These are phyloP conservation scores for Solanum raphanifolium DNA, from an alignment of 257 asterid species.

Conservation along the genomic window DNA sequence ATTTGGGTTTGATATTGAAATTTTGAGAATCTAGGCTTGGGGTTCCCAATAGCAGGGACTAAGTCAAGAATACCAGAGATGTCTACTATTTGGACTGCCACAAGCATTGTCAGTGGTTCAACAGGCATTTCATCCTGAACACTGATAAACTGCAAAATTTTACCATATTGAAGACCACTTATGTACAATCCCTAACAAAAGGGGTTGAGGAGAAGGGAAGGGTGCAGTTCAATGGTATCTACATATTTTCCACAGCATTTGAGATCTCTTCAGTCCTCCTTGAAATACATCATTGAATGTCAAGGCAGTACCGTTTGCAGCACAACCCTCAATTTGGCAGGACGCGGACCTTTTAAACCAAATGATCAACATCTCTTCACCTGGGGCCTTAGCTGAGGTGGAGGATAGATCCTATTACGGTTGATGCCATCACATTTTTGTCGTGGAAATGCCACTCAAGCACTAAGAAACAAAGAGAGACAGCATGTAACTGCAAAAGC, in stretches of 20 bases:
- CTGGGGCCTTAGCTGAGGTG: background rate
- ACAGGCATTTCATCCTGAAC: background rate
- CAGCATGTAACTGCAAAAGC: background rate
- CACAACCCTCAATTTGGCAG: background rate
- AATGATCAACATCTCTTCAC: background rate
- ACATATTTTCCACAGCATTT: background rate
- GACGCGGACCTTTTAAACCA: background rate
- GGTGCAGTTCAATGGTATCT: background rate
- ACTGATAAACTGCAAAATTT: background rate
- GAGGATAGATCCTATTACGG: background rate
- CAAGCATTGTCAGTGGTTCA: background rate
- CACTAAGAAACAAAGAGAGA: background rate
- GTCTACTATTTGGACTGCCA: background rate
- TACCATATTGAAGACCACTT: background rate
- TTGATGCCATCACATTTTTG: background rate
- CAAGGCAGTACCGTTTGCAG: background rate
- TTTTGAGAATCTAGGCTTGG: background rate
- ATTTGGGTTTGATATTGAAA: background rate
- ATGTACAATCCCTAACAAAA: background rate
- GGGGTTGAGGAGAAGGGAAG: background rate
- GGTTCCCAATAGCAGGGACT: background rate
- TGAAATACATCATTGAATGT: background rate
- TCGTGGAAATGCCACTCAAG: background rate
- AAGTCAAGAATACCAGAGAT: background rate
- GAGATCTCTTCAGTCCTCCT: background rate